These are phyloP conservation scores for Hygrophoropsis aurantiaca DNA, from an alignment of 768 basidiomycete species.

Conservation along the genomic window DNA sequence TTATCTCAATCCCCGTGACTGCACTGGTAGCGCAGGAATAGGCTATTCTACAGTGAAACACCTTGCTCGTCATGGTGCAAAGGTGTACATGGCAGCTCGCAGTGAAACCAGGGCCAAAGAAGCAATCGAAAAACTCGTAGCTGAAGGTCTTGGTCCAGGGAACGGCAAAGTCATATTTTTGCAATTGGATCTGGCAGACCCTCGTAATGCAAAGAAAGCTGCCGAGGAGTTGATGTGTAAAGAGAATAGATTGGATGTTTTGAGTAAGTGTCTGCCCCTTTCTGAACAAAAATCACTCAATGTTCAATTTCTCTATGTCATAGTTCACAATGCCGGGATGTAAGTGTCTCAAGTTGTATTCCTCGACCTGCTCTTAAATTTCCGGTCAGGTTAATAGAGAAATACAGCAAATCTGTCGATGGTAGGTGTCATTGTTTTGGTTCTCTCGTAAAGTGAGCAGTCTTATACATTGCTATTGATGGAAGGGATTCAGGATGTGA, in stretches of 20 bases:
- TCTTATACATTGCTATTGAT: neutral
- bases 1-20: no score
- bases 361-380: constrained; percentile 1
- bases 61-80: constrained; percentile 54
- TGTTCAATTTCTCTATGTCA: neutral
- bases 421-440: constrained; percentile 15
- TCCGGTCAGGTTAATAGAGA: constrained; percentile 16
- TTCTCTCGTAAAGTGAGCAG: no score
- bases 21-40: constrained; percentile 46
- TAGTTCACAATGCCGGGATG: constrained; percentile 61
- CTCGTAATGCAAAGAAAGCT: constrained; percentile 44
- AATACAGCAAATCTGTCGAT: constrained; percentile 22
- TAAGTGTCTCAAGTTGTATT: constrained; percentile 22
- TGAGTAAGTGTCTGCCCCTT: constrained; percentile 37
- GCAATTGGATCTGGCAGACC: constrained; percentile 51
- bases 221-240: constrained; percentile 49
- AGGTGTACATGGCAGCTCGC: constrained; percentile 60
- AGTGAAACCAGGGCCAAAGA: constrained; percentile 43
- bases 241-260: constrained; percentile 55
- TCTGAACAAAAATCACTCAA: neutral
- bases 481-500: constrained; percentile 37
- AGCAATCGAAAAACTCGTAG: constrained; percentile 47
- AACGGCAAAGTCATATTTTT: constrained; percentile 50
- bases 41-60: constrained; percentile 54
- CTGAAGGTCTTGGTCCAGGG: constrained; percentile 42